These are phyloP conservation scores for Populus simonii DNA, from an alignment of 345 rosid species.

Conservation along the genomic window DNA sequence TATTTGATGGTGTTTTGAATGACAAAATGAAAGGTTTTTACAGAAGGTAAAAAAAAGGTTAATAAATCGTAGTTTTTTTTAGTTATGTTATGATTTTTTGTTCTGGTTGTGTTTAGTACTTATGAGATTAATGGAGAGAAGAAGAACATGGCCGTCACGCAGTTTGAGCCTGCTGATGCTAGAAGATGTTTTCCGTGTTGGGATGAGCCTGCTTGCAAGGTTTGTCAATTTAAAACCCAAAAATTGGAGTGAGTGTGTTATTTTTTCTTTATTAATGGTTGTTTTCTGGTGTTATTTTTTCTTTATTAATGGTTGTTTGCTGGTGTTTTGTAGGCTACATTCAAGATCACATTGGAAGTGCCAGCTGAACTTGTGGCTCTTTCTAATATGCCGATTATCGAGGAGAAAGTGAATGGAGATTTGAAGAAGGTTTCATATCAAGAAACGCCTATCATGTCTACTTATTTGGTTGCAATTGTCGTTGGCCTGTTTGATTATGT, in stretches of 20 bases:
- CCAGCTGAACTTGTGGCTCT: constrained; percentile 82
- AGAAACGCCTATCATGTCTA: constrained; percentile 93
- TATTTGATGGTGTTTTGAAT: constrained; percentile 63
- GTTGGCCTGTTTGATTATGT: constrained; percentile 86
- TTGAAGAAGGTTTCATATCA: constrained; percentile 64
- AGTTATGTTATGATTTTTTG: neutral
- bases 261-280: constrained; percentile 6
- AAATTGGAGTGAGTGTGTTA: neutral
- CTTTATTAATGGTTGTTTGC: constrained; percentile 5
- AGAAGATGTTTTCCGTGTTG: constrained; percentile 95
- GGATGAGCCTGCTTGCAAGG: constrained; percentile 99
- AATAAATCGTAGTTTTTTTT: too few species aligned
- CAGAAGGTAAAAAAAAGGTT: constrained; percentile 47
- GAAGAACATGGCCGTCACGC: constrained; percentile 97
- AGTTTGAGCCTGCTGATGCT: constrained; percentile 96
- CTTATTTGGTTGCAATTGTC: constrained; percentile 89
- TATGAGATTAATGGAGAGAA: constrained; percentile 79
- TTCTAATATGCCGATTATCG: constrained; percentile 78
- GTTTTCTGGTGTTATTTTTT: constrained; percentile 14
- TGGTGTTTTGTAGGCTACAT: constrained; percentile 63
- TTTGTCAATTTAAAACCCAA: neutral
- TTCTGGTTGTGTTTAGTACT: constrained; percentile 36
- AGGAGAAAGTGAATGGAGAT: constrained; percentile 68
- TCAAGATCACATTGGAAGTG: constrained; percentile 84
- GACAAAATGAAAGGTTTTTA: constrained; percentile 94